A percentile compares a stretch with the other conserved stretches of the same genome.
Evolutionary conservation across 2,329 filamentous ascomycete species (phyloP).

Genomic region (Stemphylium lycopersici): DNA sequence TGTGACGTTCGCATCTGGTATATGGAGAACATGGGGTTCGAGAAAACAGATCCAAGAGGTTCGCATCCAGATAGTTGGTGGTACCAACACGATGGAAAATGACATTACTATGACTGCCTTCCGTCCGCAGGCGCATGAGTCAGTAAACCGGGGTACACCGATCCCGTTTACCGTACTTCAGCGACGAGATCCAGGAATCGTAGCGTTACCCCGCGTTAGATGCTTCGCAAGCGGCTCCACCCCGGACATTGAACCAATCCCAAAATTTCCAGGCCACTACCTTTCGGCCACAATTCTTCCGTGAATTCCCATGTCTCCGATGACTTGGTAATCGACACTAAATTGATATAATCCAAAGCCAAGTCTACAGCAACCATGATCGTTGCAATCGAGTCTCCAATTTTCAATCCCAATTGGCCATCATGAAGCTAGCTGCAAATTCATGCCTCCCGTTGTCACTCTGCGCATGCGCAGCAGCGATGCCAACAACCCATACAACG

Average conservation of each 20-base stretch:
- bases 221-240: neutral
- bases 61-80: too few relatives aligned
- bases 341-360: neutral
- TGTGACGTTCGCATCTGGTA: too few relatives aligned
- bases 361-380: neutral
- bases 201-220: neutral
- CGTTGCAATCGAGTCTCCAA: neutral
- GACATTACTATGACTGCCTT: neutral
- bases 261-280: neutral
- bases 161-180: too few relatives aligned
- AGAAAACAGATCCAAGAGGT: too few relatives aligned
- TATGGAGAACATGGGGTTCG: too few relatives aligned
- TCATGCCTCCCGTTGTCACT: slow-evolving; percentile 4
- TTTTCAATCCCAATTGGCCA: neutral
- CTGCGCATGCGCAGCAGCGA: slow-evolving; percentile 3
- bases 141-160: too few relatives aligned
- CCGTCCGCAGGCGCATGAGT: too few relatives aligned
- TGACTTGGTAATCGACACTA: neutral
- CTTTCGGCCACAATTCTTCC: slow-evolving; percentile 10
- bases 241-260: neutral
- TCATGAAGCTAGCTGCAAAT: slow-evolving; percentile 17
- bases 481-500: neutral
- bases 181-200: neutral
- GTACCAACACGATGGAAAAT: neutral
- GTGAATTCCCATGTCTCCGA: neutral